Evolutionary conservation across 2,329 filamentous ascomycete species (phyloP).

Genomic region (Camillea tinctor): DNA sequence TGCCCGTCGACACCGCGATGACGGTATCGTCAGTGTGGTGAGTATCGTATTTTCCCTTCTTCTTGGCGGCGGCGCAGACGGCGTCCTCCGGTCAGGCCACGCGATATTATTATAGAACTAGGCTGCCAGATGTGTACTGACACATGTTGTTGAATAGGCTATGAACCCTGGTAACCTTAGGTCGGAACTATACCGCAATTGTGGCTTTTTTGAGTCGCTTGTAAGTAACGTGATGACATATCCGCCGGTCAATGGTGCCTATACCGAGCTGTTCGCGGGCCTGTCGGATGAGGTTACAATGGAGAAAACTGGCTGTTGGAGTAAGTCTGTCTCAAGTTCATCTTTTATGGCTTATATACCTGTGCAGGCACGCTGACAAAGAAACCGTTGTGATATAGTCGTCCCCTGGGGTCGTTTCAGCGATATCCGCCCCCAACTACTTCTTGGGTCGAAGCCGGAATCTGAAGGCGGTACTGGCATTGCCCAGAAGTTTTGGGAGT

Average conservation of each 20-base stretch:
- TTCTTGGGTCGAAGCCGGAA: conserved; percentile 29
- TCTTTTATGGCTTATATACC: neutral
- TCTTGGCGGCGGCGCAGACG: too few species aligned
- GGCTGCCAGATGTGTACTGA: conserved; percentile 1
- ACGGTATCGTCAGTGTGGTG: conserved; percentile 29
- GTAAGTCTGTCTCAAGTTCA: conserved; percentile 20
- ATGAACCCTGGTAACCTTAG: conserved; percentile 31
- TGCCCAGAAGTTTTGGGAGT: conserved; percentile 43
- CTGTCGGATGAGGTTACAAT: conserved; percentile 36
- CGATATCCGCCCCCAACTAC: conserved; percentile 34
- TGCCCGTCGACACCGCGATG: conserved; percentile 23
- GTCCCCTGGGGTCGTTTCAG: conserved; percentile 46
- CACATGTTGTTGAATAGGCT: conserved; percentile 11
- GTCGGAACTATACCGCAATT: conserved; percentile 27
- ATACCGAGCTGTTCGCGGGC: conserved; percentile 43
- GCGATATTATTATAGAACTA: neutral
- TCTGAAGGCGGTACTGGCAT: conserved; percentile 39
- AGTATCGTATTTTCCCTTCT: conserved; percentile 10
- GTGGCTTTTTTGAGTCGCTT: conserved; percentile 15
- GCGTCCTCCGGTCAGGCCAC: neutral
- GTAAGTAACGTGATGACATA: conserved; percentile 21
- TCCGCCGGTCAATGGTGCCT: conserved; percentile 35
- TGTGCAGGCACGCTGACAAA: conserved; percentile 3
- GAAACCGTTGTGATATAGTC: conserved; percentile 25
- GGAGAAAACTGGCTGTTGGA: conserved; percentile 31